These are phyloP conservation scores for Phytophthora pseudosyringae DNA, from an alignment of 352 stramenopile species.

Conservation along the genomic window DNA sequence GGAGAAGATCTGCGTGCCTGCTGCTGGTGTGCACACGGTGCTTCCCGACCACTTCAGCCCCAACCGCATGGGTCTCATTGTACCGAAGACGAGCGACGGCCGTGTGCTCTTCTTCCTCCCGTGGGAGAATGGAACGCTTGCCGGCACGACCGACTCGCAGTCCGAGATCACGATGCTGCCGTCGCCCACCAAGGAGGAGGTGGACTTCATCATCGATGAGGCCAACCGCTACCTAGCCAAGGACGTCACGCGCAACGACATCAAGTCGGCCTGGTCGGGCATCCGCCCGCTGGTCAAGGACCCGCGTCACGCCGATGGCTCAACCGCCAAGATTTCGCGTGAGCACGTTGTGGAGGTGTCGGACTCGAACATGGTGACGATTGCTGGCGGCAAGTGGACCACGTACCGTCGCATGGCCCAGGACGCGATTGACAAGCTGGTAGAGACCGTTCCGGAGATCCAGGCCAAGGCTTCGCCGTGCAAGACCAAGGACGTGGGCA, in stretches of 20 bases:
- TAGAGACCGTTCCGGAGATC: conserved; percentile 83
- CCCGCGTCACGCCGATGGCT: conserved; percentile 77
- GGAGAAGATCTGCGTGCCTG: conserved; percentile 93
- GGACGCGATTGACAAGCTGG: conserved; percentile 92
- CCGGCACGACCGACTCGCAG: conserved; percentile 93
- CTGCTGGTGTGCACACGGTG: conserved; percentile 95
- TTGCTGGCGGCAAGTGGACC: conserved; percentile 97
- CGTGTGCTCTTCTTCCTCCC: conserved; percentile 96
- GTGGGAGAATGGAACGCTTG: conserved; percentile 94
- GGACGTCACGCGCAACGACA: conserved; percentile 90
- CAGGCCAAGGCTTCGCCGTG: conserved; percentile 71
- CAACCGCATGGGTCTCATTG: conserved; percentile 95
- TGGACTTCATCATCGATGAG: conserved; percentile 96
- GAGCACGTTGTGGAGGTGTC: conserved; percentile 95
- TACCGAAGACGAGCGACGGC: conserved; percentile 96
- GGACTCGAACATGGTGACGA: conserved; percentile 92
- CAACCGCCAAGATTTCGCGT: conserved; percentile 92
- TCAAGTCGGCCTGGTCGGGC: conserved; percentile 96
- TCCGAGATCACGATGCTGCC: conserved; percentile 96
- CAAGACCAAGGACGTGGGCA: conserved; percentile 82
- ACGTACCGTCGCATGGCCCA: conserved; percentile 97
- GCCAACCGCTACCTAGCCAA: conserved; percentile 92
- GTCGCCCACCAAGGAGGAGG: conserved; percentile 90
- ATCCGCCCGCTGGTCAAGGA: conserved; percentile 95
- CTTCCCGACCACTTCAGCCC: conserved; percentile 96